These are phyloP conservation scores for Schizopora paradoxa DNA, from an alignment of 1,284 basidiomycete genomes.

Conservation along the genomic window DNA sequence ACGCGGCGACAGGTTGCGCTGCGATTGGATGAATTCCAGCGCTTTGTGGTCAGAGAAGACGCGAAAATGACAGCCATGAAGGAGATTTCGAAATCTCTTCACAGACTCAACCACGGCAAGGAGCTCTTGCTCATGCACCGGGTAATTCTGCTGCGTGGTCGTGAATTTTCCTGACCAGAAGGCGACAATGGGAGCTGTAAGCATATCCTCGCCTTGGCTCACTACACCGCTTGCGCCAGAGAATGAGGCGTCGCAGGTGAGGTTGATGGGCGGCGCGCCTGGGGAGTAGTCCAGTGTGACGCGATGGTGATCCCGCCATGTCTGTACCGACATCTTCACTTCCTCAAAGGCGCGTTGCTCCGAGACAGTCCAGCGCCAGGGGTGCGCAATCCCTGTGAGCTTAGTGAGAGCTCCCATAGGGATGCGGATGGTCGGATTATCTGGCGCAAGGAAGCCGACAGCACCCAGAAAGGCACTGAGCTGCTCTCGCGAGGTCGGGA, in stretches of 20 bases:
- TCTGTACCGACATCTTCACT: constrained; percentile 22
- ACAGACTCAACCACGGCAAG: constrained; percentile 23
- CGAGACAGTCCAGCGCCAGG: constrained; percentile 23
- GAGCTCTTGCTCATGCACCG: constrained; percentile 26
- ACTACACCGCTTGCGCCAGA: constrained; percentile 21
- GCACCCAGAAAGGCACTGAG: constrained; percentile 24
- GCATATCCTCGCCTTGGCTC: constrained; percentile 21
- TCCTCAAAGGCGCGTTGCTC: constrained; percentile 28
- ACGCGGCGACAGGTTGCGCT: constrained; percentile 28
- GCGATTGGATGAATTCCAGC: constrained; percentile 28
- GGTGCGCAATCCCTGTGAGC: constrained; percentile 11
- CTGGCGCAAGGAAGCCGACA: constrained; percentile 25
- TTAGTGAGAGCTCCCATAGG: constrained; percentile 21
- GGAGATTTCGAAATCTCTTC: constrained; percentile 20
- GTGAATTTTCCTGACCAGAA: constrained; percentile 29
- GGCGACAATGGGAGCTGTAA: constrained; percentile 19
- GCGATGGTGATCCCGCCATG: constrained; percentile 20
- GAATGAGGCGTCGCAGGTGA: constrained; percentile 21
- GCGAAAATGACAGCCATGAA: constrained; percentile 28
- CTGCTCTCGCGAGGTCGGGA: constrained; percentile 21
- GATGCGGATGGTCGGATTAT: constrained; percentile 20
- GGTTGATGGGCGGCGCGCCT: constrained; percentile 19
- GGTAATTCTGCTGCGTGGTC: constrained; percentile 24
- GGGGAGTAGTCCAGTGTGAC: constrained; percentile 23
- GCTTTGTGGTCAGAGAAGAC: constrained; percentile 32